phyloP scores from a whole-genome alignment of 208 protist genomes.

The Leishmania tropica region DNA sequence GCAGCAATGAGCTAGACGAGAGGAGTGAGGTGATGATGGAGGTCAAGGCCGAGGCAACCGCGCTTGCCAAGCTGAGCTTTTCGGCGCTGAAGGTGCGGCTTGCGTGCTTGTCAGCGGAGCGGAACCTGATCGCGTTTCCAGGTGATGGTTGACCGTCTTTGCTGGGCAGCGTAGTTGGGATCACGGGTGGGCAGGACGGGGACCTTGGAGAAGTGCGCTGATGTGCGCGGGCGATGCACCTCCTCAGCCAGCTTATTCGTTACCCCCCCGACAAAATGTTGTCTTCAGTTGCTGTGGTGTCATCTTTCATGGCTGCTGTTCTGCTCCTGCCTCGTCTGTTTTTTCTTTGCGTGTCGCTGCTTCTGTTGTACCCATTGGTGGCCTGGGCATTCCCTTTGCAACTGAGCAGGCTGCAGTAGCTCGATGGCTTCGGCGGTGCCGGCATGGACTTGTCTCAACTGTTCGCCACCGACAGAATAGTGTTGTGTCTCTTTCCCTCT shows the following conservation, averaged over 20 bases:
- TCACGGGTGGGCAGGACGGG: not conserved
- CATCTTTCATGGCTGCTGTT: not conserved
- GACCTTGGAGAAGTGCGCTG: not conserved
- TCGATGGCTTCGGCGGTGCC: not conserved
- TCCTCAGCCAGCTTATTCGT: not conserved
- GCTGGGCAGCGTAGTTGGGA: not conserved
- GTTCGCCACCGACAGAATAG: not conserved
- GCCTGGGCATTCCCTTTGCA: not conserved
- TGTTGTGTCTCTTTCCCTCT: not conserved
- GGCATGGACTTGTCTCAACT: not conserved
- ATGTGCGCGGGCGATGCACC: not conserved
- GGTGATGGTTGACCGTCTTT: conserved; percentile 1
- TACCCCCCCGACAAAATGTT: not conserved
- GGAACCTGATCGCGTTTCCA: conserved; percentile 23
- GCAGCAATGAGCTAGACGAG: not conserved
- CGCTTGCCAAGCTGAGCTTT: conserved; percentile 16
- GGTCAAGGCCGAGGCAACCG: conserved; percentile 8
- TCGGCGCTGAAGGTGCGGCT: conserved; percentile 25
- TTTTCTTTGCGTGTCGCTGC: not conserved
- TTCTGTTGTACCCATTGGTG: not conserved
- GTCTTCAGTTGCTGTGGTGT: not conserved
- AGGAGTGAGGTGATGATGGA: not conserved
- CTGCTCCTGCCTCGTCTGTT: not conserved
- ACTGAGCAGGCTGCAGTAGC: not conserved
- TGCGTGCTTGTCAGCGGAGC: conserved; percentile 23